Percentiles rank a stretch among this genome's conserved stretches.
Evolutionary conservation across 306 rosid genomes (phyloP).

Genomic region (Dalbergia cochinchinensis): DNA sequence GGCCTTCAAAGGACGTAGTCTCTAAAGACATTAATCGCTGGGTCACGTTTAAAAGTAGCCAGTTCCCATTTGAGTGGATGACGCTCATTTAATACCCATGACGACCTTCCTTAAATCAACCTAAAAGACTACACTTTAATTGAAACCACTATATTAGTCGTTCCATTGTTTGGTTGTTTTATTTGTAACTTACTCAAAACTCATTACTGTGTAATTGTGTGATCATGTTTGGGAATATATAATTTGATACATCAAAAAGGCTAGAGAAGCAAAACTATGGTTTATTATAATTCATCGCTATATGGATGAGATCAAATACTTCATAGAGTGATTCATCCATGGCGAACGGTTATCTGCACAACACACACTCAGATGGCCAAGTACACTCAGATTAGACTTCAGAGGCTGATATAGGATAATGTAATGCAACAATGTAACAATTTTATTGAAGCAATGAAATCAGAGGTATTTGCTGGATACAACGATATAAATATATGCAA

Average conservation of each 20-base stretch:
- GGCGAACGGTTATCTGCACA: not conserved
- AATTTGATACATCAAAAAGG: not conserved
- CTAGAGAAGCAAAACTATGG: not conserved
- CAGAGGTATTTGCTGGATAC: not conserved
- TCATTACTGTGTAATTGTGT: not conserved
- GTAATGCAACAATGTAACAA: not conserved
- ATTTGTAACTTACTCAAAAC: not conserved
- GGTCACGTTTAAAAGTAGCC: not conserved
- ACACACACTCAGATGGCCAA: not conserved
- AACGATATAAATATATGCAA: not conserved
- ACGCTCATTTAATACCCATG: not conserved
- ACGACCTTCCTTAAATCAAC: not conserved
- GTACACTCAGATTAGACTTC: not conserved
- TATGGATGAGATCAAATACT: too few relatives aligned
- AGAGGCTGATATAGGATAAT: not conserved
- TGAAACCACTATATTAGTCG: not conserved
- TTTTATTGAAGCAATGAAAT: not conserved
- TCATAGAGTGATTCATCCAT: too few relatives aligned
- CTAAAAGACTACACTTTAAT: not conserved
- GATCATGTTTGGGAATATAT: not conserved
- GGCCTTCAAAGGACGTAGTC: constrained; percentile 40
- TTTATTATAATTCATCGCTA: not conserved
- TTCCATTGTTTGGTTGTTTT: not conserved
- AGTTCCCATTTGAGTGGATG: not conserved
- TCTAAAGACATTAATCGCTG: constrained; percentile 11